Conservation (phyloP, 1,284 basidiomycete species). For the Cutaneotrichosporon sp. region DNA sequence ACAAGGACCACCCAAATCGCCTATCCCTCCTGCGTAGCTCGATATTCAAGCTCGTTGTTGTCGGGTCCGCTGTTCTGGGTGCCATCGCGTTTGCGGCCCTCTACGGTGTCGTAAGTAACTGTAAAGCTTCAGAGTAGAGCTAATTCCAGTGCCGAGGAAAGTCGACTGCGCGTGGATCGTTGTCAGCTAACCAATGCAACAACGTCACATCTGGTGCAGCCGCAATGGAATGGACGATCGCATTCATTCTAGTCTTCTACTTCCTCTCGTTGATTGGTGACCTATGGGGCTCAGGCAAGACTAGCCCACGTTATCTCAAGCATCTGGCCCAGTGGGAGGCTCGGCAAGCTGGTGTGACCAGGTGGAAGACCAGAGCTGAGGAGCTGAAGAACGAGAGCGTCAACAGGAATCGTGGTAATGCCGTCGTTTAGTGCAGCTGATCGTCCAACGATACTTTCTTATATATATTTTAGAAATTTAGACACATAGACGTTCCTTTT, state of each 20-base stretch:
- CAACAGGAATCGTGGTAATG: neutral
- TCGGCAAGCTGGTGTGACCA: neutral
- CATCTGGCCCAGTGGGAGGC: slow-evolving; percentile 44
- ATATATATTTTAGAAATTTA: too few relatives aligned
- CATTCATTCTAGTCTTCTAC: slow-evolving; percentile 49
- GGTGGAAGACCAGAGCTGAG: neutral
- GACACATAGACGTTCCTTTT: too few relatives aligned
- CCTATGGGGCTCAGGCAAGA: slow-evolving; percentile 46
- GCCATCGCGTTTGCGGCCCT: slow-evolving; percentile 52
- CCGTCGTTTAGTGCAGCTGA: too few relatives aligned
- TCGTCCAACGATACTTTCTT: too few relatives aligned
- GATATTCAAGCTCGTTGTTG: slow-evolving; percentile 50
- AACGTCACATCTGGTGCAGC: slow-evolving; percentile 49
- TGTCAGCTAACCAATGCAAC: slow-evolving; percentile 43
- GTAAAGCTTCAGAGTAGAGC: neutral
- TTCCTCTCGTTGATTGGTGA: slow-evolving; percentile 40
- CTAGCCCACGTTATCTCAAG: slow-evolving; percentile 47
- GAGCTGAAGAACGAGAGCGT: neutral
- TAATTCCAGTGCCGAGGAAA: slow-evolving; percentile 34
- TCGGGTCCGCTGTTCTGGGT: slow-evolving; percentile 45
- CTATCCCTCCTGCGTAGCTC: slow-evolving; percentile 49
- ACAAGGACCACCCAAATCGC: slow-evolving; percentile 50
- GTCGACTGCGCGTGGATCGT: slow-evolving; percentile 10
- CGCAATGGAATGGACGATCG: slow-evolving; percentile 49
- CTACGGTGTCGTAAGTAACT: slow-evolving; percentile 40